phyloP scores from a whole-genome alignment of 1,284 basidiomycete species.

The Fomes fomentarius region DNA sequence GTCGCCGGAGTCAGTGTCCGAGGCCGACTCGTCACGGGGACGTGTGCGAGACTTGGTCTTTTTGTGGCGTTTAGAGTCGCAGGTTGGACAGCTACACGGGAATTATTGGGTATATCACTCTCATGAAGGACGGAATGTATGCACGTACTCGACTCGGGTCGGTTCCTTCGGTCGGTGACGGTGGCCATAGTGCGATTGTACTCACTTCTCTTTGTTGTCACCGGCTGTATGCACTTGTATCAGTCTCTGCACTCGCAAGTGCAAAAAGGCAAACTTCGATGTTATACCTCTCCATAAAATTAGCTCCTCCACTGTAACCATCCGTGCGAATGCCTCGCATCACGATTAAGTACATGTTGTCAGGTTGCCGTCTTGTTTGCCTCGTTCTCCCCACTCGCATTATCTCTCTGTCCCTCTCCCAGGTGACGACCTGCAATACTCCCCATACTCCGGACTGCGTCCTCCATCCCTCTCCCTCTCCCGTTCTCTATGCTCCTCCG shows the following conservation, averaged over 20 bases:
- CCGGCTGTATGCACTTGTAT: conserved; percentile 54
- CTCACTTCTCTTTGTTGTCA: conserved; percentile 70
- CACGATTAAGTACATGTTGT: conserved; percentile 51
- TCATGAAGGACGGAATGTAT: not conserved
- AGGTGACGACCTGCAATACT: conserved; percentile 34
- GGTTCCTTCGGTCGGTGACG: conserved; percentile 80
- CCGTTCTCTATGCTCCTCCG: conserved; percentile 30
- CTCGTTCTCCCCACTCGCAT: conserved; percentile 40
- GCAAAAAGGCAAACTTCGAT: not conserved
- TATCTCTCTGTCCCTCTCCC: conserved; percentile 23
- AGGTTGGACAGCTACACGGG: conserved; percentile 51
- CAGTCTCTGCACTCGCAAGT: not conserved
- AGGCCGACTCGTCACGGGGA: conserved; percentile 52
- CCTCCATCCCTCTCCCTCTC: conserved; percentile 28
- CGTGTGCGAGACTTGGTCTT: conserved; percentile 65
- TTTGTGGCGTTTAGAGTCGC: conserved; percentile 51
- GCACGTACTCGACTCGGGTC: conserved; percentile 57
- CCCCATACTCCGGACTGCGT: conserved; percentile 37
- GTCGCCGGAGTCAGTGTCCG: conserved; percentile 46
- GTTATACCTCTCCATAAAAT: conserved; percentile 60
- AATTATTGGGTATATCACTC: not conserved
- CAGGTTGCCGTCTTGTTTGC: conserved; percentile 40
- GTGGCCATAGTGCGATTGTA: conserved; percentile 79
- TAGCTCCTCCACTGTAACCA: conserved; percentile 38
- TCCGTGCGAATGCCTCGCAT: conserved; percentile 27